Conservation (phyloP, 495 filamentous ascomycete genomes). For the Aspergillus conjunctus region DNA sequence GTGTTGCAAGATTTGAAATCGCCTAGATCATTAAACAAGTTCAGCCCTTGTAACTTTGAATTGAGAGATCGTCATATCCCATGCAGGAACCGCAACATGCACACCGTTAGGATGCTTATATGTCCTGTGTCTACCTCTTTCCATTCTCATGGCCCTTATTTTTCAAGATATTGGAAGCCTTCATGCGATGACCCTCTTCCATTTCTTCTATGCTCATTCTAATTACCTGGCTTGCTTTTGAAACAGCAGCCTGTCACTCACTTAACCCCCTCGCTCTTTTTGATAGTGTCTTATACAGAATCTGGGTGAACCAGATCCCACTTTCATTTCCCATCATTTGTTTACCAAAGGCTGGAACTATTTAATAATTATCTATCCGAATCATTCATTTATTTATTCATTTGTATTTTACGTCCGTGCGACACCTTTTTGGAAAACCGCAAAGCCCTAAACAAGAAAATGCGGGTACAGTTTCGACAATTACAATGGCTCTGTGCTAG, state of each 20-base stretch:
- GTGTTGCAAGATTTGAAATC: not conserved
- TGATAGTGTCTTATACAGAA: not conserved
- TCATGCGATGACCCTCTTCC: not conserved
- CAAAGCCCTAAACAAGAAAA: not conserved
- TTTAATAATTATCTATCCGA: not conserved
- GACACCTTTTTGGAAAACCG: too few relatives aligned
- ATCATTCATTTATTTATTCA: not conserved
- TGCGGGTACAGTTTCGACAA: not conserved
- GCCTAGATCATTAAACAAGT: not conserved
- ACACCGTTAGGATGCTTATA: not conserved
- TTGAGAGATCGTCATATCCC: slow-evolving; percentile 6
- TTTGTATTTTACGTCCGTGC: not conserved
- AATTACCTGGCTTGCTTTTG: not conserved
- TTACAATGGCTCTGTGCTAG: slow-evolving; percentile 16
- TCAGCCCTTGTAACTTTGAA: slow-evolving; percentile 8
- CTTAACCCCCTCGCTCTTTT: not conserved
- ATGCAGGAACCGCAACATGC: slow-evolving; percentile 6
- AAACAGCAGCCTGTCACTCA: not conserved
- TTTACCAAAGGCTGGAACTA: not conserved
- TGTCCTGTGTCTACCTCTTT: not conserved
- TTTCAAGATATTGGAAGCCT: not conserved
- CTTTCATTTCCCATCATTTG: not conserved
- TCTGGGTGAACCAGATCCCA: not conserved
- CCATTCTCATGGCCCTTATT: not conserved
- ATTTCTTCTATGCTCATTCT: not conserved